Evolutionary conservation across 2,329 filamentous ascomycete species (phyloP), one percentile per base, ranked within the genome.

Genomic region (Claviceps africana): DNA sequence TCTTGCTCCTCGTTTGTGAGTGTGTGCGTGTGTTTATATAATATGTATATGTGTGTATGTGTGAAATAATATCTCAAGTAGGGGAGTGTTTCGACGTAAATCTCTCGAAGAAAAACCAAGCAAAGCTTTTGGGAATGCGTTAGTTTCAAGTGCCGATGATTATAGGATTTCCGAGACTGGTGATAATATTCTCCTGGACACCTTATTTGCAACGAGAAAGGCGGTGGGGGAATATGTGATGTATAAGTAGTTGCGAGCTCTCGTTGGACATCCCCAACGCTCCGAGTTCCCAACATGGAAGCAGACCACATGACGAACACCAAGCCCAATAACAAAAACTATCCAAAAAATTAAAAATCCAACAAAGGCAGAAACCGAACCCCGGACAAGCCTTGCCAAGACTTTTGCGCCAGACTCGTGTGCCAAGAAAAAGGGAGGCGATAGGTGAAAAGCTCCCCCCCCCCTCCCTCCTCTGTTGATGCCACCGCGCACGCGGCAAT

Each of bases 181-280:
- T 13, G 33, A 37, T 15, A 1, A 35, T 15, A 7, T 37, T 15
- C 15, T 17, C 13, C 15, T 4, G 4, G 21, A 43, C 21, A 25
- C 11, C 15, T 15, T 25, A 43, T 43, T 25, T 22, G 19, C 2
- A 43, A 22, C 9, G 4, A 13, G 4, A 43, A 43, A 25, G 11
- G 21, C 3, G 11, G 21, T 13, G 2, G 17, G 31, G 39, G 30
- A 42, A 47, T 11, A 25, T 0, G 31, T 40, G 21, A 7, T 19
- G 9, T 49, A 51, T 54, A 54, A 52, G 35, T 50, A 54, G 39
- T 54, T 39, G 37, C 37, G 7, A 45, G 22, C 3, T 19, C 22
- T 13, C 6, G 19, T 15, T 19, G 10, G 19, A 25, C n/a, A 22
- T 13, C 37, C 17, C 46, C 28, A 25, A 40, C 17, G 31, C 17